Base-by-base conservation (phyloP, 371 early-diverging fungal species). In the Umbelopsis sp. region DNA sequence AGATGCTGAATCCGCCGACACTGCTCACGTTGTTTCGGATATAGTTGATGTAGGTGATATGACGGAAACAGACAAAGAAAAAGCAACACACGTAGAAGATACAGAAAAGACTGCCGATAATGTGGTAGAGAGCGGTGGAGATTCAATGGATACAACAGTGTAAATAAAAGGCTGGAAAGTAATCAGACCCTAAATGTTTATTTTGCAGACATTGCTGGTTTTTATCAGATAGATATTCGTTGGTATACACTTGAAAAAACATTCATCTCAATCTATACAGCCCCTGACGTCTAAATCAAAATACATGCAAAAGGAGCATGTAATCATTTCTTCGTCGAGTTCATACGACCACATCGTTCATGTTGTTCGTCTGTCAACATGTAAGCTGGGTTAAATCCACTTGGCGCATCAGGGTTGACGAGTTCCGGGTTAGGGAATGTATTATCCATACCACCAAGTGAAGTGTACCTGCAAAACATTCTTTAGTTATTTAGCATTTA, bases 381-480 rank as follows among this genome's bases (percentile, higher is more conserved):
- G 73, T 88, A 90, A 24, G 96, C 96, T 7, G 93, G 93, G 63
- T 86, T 81, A 76, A 86, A 94, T 10, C 84, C 88, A n/a, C 52
- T 67, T n/a, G 72, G 67, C 41, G 70, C 57, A 11, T 52, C 69
- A 11, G 74, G 64, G 50, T 80, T 83, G 46, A 52, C 53, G 44
- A 88, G 66, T 65, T 80, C 77, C 52, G 97, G 97, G 77, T 98
- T 98, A 4, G 91, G 94, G 24, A 83, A 74, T 9, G 99, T 98
- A 67, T 94, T 91, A 63, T 90, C 86, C 63, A 86, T 87, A 44
- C 94, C 91, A 25, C 97, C 99, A 44, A 98, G 80, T 3, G 97
- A 97, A n/a, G 99, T 98, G 74, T 96, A 98, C 44, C 95, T 91
- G 69, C 53, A 63, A 63, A 29, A 41, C 7, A 41, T 29, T 1